Evolutionary conservation across 2,329 filamentous ascomycete genomes (phyloP), one percentile per base, ranked within the genome.

Genomic region (Domatiomyces globalis): DNA sequence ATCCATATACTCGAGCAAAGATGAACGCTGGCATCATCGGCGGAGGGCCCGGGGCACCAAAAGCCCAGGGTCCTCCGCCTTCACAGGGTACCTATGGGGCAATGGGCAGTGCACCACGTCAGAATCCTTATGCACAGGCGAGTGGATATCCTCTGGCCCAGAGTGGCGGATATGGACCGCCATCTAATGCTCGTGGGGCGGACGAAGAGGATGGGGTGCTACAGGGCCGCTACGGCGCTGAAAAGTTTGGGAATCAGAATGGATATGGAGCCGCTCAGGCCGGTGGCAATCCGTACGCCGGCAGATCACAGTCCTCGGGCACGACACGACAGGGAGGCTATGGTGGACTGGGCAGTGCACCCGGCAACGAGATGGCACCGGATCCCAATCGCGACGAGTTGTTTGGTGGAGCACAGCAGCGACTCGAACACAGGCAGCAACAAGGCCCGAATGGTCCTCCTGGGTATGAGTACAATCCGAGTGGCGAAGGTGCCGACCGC

Each of bases 321-420:
- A 71, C 71, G 50, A 72, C 71, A 57, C 69, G 71, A 43, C 59
- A 68, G 54, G 72, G 73, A 55, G 75, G 76, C 49, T 79, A 79
- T 56, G 76, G 76, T 54, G 76, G 75, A n/a, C 63, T 79, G 51
- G 77, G 76, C 46, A 66, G 70, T 45, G 60, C 65, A 47, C 69
- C 71, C 55, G 70, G 71, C 48, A 72, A 74, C 50, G 73, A 77
- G 56, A 73, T 74, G 33, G 67, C 67, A 47, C 70, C 68, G 10
- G 78, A 80, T 53, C 70, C 69, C 39, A 76, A 74, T 51, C 69
- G 77, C 54, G 73, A 77, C 60, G 76, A 75, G 45, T 69, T 82
- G 1, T 81, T 83, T 53, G 78, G 78, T 19, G 74, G 74, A 53
- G 77, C 78, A 2, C 63, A 69, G 17, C 67, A 77, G 50, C 67